Base-by-base conservation (phyloP, 106 monocot species). In the Amphibolis antarctica region DNA sequence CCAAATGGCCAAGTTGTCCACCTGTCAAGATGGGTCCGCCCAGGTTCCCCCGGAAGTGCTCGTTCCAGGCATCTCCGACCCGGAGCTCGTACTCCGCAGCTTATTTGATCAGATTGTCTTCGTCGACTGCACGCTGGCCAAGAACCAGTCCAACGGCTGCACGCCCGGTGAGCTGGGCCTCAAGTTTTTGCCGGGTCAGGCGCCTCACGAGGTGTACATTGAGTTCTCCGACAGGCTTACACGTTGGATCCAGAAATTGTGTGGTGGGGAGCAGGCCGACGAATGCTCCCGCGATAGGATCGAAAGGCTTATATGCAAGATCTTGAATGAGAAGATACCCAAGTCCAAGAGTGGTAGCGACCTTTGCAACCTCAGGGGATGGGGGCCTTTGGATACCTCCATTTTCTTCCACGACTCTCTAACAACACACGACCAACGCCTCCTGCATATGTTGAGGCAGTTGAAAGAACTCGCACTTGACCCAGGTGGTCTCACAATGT, bases 31-130 rank as follows among this genome's bases (percentile, higher is more conserved):
- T 36, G 36, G 51, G 21, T 19, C 51, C 56, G 28, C 12, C 12
- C 56, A 12, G 56, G 56, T 25, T 53, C 20, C 22, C 20, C 1
- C 20, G 0, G n/a, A 19, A 21, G 22, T 9, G 1, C 0, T 19
- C 10, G 52, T 10, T 53, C 7, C 52, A 26, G 26, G 27, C 13
- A 25, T 25, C 27, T 56, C 56, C 23, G 65, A 49, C 12, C 28
- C 65, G 20, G 65, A 49, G 28, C 19, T 30, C 10, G 65, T 31
- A 12, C 65, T 66, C 28, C 18, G 65, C 22, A 19, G 12, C n/a
- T 26, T 66, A 14, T 66, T 66, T 18, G 52, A 66, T 42, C 65
- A 66, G 65, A 53, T 53, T 12, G 31, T 53, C 23, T 66, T 53
- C n/a, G 30, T 23, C 17, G 49, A 28, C 5, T 51, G 30, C 28